Evolutionary conservation across 306 rosid genomes (phyloP), one percentile per base, ranked within the genome.

Genomic region (Casuarina glauca): DNA sequence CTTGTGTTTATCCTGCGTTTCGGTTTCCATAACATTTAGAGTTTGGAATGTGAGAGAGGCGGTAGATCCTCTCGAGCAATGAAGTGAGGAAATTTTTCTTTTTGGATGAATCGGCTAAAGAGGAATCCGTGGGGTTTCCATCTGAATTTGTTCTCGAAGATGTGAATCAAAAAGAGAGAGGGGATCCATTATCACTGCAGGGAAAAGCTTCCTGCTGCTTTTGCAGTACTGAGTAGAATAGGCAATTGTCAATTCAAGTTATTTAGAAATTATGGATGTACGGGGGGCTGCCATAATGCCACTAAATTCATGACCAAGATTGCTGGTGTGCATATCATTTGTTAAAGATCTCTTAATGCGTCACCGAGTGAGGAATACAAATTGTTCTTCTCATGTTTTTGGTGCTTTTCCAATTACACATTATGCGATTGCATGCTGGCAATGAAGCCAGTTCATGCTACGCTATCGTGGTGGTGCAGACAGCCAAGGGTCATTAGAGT

Each of bases 141-240:
- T 85, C 87, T 72, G 85, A 88, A 57, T 88, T 83, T 80, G 89
- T 80, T 73, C 85, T 88, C 52, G 90, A 88, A 76, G 93, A 88
- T 82, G 80, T 82, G 76, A 90, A 85, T 75, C 82, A 63, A 79
- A 89, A 87, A 68, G 96, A 78, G 16, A 79, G 79, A 77, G 50
- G 86, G 82, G 72, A 83, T 77, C 41, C 92, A 80, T 78, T 81
- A 84, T 71, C 63, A 78, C 81, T 91, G 85, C 39, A 82, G 87
- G 74, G 93, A 85, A 84, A 88, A 81, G 78, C 82, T 88, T 57
- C 85, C 84, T 26, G 84, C 85, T 49, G 87, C 89, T n/a, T 90
- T 87, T 82, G 88, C 91, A 69, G 80, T 84, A 36, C 87, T 83
- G 69, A 80, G 82, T 74, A 77, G 87, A 86, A 87, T 45, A 86